These are phyloP conservation scores for Myochromella boudieri DNA, from an alignment of 768 basidiomycete genomes.

Conservation along the genomic window DNA sequence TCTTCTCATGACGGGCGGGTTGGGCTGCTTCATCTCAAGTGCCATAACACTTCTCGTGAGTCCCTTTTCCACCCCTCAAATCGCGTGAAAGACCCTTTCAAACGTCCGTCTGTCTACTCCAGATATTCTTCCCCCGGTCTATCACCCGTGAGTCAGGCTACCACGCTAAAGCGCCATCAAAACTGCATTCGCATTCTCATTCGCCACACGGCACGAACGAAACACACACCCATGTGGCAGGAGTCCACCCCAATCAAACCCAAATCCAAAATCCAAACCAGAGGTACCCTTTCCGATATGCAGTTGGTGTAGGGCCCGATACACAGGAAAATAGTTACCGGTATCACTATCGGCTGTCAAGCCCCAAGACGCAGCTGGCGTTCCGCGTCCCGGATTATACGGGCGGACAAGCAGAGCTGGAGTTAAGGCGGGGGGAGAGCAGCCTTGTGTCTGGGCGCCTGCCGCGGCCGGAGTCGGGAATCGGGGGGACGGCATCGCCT, in stretches of 20 bases:
- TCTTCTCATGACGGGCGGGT: slow-evolving; percentile 65
- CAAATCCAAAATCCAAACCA: background rate
- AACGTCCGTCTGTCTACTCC: slow-evolving; percentile 2
- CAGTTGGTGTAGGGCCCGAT: background rate
- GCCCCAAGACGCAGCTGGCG: background rate
- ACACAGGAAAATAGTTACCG: background rate
- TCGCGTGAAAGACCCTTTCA: background rate
- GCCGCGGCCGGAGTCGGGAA: background rate
- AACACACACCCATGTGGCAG: background rate
- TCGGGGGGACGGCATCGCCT: slow-evolving; percentile 30
- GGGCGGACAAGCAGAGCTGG: slow-evolving; percentile 22
- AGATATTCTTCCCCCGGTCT: slow-evolving; percentile 83
- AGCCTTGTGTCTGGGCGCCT: background rate
- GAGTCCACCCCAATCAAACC: background rate
- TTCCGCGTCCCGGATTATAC: background rate
- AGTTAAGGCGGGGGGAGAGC: background rate
- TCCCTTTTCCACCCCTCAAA: slow-evolving; percentile 8
- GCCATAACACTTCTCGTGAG: slow-evolving; percentile 77
- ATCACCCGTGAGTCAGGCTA: slow-evolving; percentile 65
- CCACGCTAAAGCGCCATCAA: slow-evolving; percentile 37
- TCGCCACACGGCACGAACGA: slow-evolving; percentile 16
- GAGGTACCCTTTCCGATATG: background rate
- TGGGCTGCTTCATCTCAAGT: slow-evolving; percentile 79
- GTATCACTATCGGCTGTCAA: background rate
- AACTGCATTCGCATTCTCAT: slow-evolving; percentile 28